Base-by-base conservation (phyloP, 441 rosid genomes). In the Populus tomentosa region DNA sequence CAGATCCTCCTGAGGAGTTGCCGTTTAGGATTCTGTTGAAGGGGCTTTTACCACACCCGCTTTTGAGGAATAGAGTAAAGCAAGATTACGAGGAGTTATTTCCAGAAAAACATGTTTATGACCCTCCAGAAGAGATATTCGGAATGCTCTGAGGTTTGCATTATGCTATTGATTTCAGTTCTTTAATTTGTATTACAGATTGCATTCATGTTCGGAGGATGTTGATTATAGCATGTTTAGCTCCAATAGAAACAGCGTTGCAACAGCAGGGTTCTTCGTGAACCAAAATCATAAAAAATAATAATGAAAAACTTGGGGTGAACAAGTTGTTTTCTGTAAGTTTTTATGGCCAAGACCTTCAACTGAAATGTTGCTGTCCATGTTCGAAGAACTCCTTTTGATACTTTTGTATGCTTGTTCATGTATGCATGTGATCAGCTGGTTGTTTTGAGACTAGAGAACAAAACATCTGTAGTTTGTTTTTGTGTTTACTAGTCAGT, bases 41-140 rank as follows among this genome's bases (percentile, higher is more conserved):
- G 72, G 99, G 98, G 26, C 97, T 95, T 74, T 73, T 94, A 23
- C 98, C 98, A 0, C 95, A 94, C 77, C 99, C 97, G 0, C 97
- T 94, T 80, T 79, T 94, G 79, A 91, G 99, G 86, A 95, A 88
- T 85, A 88, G 87, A 86, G 99, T 94, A 69, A 95, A 94, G 90
- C 92, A 95, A 75, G 99, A 95, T 75, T 95, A 91, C 13, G 97
- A 95, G 84, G 94, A 95, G 86, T 85, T 94, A 75, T 95, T 94
- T 80, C 97, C 98, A 63, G 98, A 95, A 79, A 91, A 95, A 75
- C 93, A 91, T 87, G 85, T 93, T 73, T 92, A 92, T 84, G 97
- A 94, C 85, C 97, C 99, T 74, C 98, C 99, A 0, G 97, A 92
- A 82, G 98, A 95, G 88, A 89, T 94, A 76, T 95, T 95, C 74